phyloP scores from a whole-genome alignment of 225 moss, liverwort and hornwort genomes.

The Ulota crispa region DNA sequence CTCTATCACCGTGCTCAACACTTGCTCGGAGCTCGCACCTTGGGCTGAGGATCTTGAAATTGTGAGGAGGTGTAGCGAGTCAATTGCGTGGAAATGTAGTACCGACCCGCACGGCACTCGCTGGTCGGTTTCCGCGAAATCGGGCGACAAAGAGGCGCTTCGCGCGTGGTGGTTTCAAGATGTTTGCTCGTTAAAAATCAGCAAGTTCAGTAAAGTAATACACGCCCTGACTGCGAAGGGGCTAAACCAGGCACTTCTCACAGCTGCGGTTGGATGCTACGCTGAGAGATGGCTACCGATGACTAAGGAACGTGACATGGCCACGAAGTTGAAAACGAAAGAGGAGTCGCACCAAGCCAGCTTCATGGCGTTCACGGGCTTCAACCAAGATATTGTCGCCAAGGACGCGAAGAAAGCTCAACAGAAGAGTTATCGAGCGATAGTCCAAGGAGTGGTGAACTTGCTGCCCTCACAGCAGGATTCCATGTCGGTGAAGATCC shows the following conservation, averaged over 20 bases:
- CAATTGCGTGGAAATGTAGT: slow-evolving; percentile 51
- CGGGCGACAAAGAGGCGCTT: slow-evolving; percentile 18
- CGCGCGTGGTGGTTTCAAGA: slow-evolving; percentile 56
- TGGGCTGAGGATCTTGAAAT: slow-evolving; percentile 55
- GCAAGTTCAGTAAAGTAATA: slow-evolving; percentile 44
- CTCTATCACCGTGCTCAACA: slow-evolving; percentile 43
- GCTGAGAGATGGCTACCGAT: slow-evolving; percentile 48
- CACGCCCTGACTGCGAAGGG: slow-evolving; percentile 41
- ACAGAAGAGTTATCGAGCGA: slow-evolving; percentile 26
- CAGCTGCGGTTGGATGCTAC: slow-evolving; percentile 37
- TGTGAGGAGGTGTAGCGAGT: slow-evolving; percentile 50
- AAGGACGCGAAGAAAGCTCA: slow-evolving; percentile 34
- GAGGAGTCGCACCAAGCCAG: slow-evolving; percentile 29
- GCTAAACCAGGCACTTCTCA: slow-evolving; percentile 29
- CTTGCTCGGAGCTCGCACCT: slow-evolving; percentile 42
- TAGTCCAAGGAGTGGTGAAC: slow-evolving; percentile 57
- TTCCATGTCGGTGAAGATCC: slow-evolving; percentile 60
- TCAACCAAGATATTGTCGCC: slow-evolving; percentile 34
- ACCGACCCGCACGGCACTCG: slow-evolving; percentile 48
- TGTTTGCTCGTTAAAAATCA: slow-evolving; percentile 36
- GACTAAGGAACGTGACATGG: slow-evolving; percentile 3
- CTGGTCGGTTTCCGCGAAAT: slow-evolving; percentile 39
- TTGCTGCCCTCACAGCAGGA: slow-evolving; percentile 69
- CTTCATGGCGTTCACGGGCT: slow-evolving; percentile 22
- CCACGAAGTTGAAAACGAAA: slow-evolving; percentile 19